phyloP scores from a whole-genome alignment of 2,329 filamentous ascomycete genomes.

The Hypoxylon sp. region DNA sequence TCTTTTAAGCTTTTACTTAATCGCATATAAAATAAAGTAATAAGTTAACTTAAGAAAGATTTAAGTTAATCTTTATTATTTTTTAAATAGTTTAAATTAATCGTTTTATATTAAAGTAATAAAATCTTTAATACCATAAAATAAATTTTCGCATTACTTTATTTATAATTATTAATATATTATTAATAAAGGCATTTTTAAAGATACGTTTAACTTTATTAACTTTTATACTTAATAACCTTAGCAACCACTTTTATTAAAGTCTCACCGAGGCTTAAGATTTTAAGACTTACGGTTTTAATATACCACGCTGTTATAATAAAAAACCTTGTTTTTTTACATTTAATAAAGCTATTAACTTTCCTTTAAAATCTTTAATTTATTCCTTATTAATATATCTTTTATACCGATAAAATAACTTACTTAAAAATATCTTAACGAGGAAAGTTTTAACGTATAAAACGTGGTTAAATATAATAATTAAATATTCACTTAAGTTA shows the following conservation, averaged over 20 bases:
- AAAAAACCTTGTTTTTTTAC: too few species aligned
- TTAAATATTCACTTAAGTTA: neutral
- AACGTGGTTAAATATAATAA: neutral
- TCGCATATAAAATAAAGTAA: neutral
- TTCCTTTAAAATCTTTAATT: conserved; percentile 1
- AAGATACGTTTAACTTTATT: neutral
- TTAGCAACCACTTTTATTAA: neutral
- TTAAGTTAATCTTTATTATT: neutral
- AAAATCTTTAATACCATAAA: neutral
- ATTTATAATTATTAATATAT: neutral
- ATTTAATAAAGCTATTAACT: too few species aligned
- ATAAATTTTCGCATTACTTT: neutral
- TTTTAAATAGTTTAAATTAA: conserved; percentile 1
- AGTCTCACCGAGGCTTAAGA: neutral
- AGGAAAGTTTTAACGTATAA: neutral
- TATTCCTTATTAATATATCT: neutral
- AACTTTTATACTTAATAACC: neutral
- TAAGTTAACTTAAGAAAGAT: neutral
- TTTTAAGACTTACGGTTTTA: neutral
- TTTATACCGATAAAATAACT: neutral
- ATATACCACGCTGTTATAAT: too few species aligned
- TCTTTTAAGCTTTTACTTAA: neutral
- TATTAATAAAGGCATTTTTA: neutral
- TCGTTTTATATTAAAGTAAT: neutral
- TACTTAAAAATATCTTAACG: neutral